Conservation (phyloP, 1,139 yeast genomes). For the Wickerhamomyces sp. region DNA sequence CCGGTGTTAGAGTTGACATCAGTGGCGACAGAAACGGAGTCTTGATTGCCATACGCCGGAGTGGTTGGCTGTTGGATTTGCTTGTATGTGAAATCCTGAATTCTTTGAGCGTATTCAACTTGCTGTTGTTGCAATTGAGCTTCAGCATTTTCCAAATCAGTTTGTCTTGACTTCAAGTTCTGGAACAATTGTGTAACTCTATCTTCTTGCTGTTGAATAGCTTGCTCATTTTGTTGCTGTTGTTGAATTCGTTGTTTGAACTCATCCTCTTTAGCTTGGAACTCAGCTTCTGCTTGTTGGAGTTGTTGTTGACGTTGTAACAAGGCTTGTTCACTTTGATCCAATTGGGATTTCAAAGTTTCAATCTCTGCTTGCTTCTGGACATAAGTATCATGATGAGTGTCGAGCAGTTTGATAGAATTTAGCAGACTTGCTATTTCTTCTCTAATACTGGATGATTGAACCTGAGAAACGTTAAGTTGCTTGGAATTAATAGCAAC, state of each 20-base stretch:
- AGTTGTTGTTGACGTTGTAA: slow-evolving; percentile 23
- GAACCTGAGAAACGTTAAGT: slow-evolving; percentile 51
- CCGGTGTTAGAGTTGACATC: slow-evolving; percentile 13
- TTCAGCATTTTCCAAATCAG: slow-evolving; percentile 31
- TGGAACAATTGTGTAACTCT: slow-evolving; percentile 29
- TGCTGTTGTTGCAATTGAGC: slow-evolving; percentile 31
- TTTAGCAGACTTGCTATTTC: slow-evolving; percentile 43
- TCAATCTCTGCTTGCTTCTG: slow-evolving; percentile 37
- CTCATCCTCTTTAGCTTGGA: slow-evolving; percentile 23
- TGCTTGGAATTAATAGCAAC: slow-evolving; percentile 66
- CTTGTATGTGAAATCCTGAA: slow-evolving; percentile 32
- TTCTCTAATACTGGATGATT: slow-evolving; percentile 34
- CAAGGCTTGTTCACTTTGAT: slow-evolving; percentile 22
- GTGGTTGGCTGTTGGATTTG: slow-evolving; percentile 32
- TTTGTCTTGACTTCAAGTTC: slow-evolving; percentile 29
- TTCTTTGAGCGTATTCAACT: slow-evolving; percentile 32
- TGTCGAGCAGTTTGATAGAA: slow-evolving; percentile 31
- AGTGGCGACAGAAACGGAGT: slow-evolving; percentile 25
- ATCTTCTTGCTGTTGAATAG: slow-evolving; percentile 30
- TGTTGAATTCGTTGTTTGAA: slow-evolving; percentile 28
- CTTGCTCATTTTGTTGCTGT: slow-evolving; percentile 27
- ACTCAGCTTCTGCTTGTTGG: slow-evolving; percentile 13
- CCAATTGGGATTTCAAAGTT: slow-evolving; percentile 23
- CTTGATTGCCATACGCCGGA: too few relatives aligned
- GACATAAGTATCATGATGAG: slow-evolving; percentile 29